Percentiles rank a stretch among this genome's conserved stretches.
phyloP scores from a whole-genome alignment of 331 rosid genomes.

The Acacia pycnantha region DNA sequence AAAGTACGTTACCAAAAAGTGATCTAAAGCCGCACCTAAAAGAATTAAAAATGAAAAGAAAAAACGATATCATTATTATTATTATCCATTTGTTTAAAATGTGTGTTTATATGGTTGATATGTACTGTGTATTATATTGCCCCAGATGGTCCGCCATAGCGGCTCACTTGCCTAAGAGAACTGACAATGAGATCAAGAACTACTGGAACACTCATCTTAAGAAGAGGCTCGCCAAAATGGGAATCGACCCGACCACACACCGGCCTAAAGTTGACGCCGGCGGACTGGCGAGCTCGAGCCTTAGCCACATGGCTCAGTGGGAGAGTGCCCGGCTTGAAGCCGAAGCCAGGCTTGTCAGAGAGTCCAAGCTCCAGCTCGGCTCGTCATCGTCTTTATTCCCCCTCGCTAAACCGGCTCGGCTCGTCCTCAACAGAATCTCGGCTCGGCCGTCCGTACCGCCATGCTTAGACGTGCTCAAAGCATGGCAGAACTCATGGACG shows the following conservation, averaged over 20 bases:
- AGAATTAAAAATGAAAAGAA: background rate
- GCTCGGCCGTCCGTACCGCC: slow-evolving; percentile 29
- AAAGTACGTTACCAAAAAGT: background rate
- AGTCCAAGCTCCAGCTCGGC: slow-evolving; percentile 35
- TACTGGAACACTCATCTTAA: slow-evolving; percentile 67
- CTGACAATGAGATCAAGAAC: slow-evolving; percentile 70
- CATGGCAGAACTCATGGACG: slow-evolving; percentile 27
- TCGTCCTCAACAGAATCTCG: slow-evolving; percentile 20
- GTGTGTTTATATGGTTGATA: background rate
- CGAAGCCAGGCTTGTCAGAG: slow-evolving; percentile 48
- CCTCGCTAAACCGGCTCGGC: background rate
- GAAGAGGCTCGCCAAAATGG: slow-evolving; percentile 55
- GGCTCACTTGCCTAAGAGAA: slow-evolving; percentile 57
- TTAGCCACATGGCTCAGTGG: slow-evolving; percentile 76
- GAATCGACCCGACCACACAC: slow-evolving; percentile 65
- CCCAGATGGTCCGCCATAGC: slow-evolving; percentile 57
- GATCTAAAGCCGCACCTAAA: background rate
- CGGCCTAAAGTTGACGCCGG: slow-evolving; percentile 39
- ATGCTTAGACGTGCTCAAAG: slow-evolving; percentile 48
- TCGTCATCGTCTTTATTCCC: background rate
- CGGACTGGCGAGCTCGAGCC: slow-evolving; percentile 18
- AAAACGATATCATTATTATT: background rate
- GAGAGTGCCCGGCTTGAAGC: slow-evolving; percentile 69
- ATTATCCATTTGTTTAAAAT: background rate
- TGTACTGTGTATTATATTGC: background rate